Conservation (phyloP, 257 asterid species). For the Ballota nigra region DNA sequence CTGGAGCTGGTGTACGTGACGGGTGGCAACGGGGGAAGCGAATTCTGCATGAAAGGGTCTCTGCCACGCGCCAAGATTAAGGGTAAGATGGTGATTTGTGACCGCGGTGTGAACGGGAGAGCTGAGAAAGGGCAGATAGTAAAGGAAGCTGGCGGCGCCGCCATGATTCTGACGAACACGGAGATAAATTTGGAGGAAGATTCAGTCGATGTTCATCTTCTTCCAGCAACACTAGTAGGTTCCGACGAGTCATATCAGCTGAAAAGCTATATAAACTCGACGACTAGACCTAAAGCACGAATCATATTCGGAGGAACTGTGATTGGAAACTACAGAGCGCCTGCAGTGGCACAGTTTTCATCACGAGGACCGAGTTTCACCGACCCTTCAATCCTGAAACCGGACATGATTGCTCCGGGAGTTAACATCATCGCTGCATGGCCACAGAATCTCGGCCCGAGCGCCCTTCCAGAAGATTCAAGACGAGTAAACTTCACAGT, state of each 20-base stretch:
- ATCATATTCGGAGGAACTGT: slow-evolving; percentile 74
- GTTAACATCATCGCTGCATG: slow-evolving; percentile 93
- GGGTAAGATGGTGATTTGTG: slow-evolving; percentile 85
- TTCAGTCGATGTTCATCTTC: slow-evolving; percentile 76
- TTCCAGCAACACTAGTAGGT: slow-evolving; percentile 79
- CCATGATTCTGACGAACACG: slow-evolving; percentile 75
- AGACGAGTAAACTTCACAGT: slow-evolving; percentile 88
- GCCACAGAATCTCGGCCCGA: slow-evolving; percentile 91
- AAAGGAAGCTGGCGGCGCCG: slow-evolving; percentile 79
- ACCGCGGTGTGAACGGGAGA: slow-evolving; percentile 82
- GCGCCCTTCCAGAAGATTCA: slow-evolving; percentile 79
- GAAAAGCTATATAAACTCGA: slow-evolving; percentile 56
- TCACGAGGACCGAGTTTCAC: slow-evolving; percentile 86
- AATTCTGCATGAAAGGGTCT: slow-evolving; percentile 70
- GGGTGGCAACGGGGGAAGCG: slow-evolving; percentile 59
- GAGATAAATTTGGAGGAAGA: slow-evolving; percentile 77
- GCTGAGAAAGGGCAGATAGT: slow-evolving; percentile 89
- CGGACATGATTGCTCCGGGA: slow-evolving; percentile 90
- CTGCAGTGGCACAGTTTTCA: slow-evolving; percentile 84
- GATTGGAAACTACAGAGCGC: slow-evolving; percentile 67
- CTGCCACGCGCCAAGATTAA: slow-evolving; percentile 49
- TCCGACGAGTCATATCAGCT: slow-evolving; percentile 54
- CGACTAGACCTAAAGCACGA: slow-evolving; percentile 52
- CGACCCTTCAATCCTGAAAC: slow-evolving; percentile 80
- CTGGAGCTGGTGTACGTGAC: slow-evolving; percentile 62